These are phyloP conservation scores for Hymenoscyphus infarciens DNA, from an alignment of 2,329 filamentous ascomycete genomes.

Conservation along the genomic window DNA sequence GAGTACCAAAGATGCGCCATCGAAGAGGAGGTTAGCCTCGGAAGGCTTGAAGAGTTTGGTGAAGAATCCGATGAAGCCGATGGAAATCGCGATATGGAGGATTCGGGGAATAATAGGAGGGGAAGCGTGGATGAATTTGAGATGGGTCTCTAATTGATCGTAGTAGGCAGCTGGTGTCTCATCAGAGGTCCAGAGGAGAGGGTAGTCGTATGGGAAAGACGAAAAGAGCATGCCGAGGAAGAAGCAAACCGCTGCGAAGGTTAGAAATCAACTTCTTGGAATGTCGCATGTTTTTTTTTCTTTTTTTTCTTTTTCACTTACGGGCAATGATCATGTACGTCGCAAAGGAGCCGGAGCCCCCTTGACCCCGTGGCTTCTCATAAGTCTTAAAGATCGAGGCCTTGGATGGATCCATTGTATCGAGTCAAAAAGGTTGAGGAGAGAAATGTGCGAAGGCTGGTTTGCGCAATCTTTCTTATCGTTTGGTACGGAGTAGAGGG, in stretches of 20 bases:
- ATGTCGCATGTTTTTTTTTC: slow-evolving; percentile 16
- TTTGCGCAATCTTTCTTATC: slow-evolving; percentile 11
- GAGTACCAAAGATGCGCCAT: slow-evolving; percentile 66
- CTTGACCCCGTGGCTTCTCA: slow-evolving; percentile 33
- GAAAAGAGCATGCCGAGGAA: slow-evolving; percentile 98
- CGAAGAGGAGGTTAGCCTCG: slow-evolving; percentile 95
- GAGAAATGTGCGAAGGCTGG: not conserved
- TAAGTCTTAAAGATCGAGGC: slow-evolving; percentile 35
- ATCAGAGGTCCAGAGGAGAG: slow-evolving; percentile 74
- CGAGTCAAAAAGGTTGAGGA: not conserved
- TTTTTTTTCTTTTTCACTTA: too few relatives aligned
- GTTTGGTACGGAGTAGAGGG: slow-evolving; percentile 3
- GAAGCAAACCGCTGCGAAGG: slow-evolving; percentile 74
- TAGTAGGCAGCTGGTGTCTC: slow-evolving; percentile 67
- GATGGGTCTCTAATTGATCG: slow-evolving; percentile 81
- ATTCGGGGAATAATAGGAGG: slow-evolving; percentile 90
- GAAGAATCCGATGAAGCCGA: slow-evolving; percentile 84
- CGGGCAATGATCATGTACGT: slow-evolving; percentile 96
- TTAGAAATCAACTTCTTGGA: slow-evolving; percentile 16
- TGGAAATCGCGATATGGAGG: slow-evolving; percentile 86
- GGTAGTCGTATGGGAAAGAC: slow-evolving; percentile 92
- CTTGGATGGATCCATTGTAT: slow-evolving; percentile 32
- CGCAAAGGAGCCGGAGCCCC: slow-evolving; percentile 70
- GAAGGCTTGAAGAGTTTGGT: slow-evolving; percentile 91
- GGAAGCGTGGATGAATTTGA: slow-evolving; percentile 85